These are phyloP conservation scores for Tranzscheliella williamsii DNA, from an alignment of 1,284 basidiomycete genomes.

Conservation along the genomic window DNA sequence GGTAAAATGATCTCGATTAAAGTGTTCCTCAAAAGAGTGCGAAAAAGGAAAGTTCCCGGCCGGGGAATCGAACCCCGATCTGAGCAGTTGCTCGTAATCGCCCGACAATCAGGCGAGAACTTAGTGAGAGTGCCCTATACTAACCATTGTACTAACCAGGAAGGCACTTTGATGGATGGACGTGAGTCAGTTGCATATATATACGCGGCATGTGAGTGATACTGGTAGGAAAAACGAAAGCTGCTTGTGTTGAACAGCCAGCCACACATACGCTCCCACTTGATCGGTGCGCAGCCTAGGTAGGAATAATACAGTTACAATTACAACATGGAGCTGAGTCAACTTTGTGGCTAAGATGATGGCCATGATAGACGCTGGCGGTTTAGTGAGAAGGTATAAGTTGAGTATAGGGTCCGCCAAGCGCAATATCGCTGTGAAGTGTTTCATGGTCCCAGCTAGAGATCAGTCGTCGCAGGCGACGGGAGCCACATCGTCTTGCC, in stretches of 20 bases:
- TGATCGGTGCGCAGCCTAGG: too few relatives aligned
- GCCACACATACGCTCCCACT: not conserved
- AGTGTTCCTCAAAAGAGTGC: too few relatives aligned
- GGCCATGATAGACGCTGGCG: too few relatives aligned
- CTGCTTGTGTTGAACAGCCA: not conserved
- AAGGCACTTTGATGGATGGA: too few relatives aligned
- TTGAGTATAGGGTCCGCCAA: too few relatives aligned
- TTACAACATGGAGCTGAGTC: too few relatives aligned
- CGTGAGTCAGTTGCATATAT: too few relatives aligned
- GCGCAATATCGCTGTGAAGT: not conserved
- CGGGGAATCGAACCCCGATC: slow-evolving; percentile 48
- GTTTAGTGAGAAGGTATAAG: too few relatives aligned
- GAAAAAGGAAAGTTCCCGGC: slow-evolving; percentile 19
- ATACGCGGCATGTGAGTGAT: too few relatives aligned
- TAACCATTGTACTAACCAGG: too few relatives aligned
- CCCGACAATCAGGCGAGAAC: not conserved
- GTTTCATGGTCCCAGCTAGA: not conserved
- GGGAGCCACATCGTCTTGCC: slow-evolving; percentile 19
- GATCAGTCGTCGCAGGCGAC: slow-evolving; percentile 35
- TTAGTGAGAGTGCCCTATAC: slow-evolving; percentile 23
- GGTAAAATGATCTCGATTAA: not conserved
- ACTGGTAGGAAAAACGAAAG: slow-evolving; percentile 13
- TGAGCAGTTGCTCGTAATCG: slow-evolving; percentile 24
- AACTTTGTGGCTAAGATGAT: too few relatives aligned
- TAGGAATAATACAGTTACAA: too few relatives aligned